Evolutionary conservation across 768 basidiomycete species (phyloP).

Genomic region (Hysterangium stoloniferum): DNA sequence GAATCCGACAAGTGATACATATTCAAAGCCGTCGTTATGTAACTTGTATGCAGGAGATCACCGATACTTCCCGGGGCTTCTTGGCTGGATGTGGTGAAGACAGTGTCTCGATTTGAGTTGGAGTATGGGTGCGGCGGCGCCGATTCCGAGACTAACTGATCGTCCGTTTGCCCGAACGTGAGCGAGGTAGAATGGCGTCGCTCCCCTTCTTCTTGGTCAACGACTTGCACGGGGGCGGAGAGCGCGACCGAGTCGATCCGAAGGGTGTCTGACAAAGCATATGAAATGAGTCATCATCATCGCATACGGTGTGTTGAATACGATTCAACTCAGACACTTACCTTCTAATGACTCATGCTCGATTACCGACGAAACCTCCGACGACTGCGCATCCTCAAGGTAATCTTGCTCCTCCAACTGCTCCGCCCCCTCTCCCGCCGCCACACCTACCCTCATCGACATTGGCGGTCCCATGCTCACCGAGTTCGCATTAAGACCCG

Average conservation of each 20-base stretch:
- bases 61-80: not conserved
- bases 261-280: not conserved
- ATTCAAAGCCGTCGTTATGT: constrained; percentile 1
- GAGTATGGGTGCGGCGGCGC: too few species aligned
- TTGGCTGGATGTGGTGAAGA: constrained; percentile 3
- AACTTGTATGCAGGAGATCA: constrained; percentile 4
- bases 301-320: not conserved
- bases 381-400: constrained; percentile 31
- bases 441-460: too few species aligned
- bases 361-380: constrained; percentile 26
- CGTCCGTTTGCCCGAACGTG: constrained; percentile 1
- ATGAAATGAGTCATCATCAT: not conserved
- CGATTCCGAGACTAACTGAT: not conserved
- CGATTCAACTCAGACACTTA: not conserved
- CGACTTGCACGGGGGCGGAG: not conserved
- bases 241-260: constrained; percentile 1
- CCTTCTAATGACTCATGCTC: constrained; percentile 16
- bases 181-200: constrained; percentile 3
- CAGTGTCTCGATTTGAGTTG: constrained; percentile 4
- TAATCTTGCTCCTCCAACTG: constrained; percentile 12
- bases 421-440: too few species aligned
- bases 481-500: constrained; percentile 17
- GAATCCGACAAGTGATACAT: constrained; percentile 1
- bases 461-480: constrained; percentile 18
- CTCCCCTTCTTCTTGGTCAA: not conserved